Conservation (phyloP, 306 rosid species). For the Prunus kanzakura region DNA sequence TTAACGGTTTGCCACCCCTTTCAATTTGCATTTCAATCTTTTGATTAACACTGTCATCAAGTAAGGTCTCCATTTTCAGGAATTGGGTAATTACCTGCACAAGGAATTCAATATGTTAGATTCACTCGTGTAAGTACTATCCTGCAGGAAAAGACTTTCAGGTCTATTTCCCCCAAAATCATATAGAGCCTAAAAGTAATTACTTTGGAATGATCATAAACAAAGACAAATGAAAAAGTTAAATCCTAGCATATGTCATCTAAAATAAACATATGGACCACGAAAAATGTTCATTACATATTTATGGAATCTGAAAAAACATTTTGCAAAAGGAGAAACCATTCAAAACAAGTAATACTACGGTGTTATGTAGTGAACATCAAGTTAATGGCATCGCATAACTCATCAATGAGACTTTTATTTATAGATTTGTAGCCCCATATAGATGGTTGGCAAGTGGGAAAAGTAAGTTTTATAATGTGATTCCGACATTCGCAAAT, state of each 20-base stretch:
- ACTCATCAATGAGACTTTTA: background rate
- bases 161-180: background rate
- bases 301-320: background rate
- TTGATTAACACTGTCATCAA: constrained; percentile 82
- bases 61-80: constrained; percentile 80
- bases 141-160: background rate
- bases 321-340: background rate
- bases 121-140: background rate
- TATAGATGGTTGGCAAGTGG: background rate
- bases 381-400: background rate
- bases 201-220: background rate
- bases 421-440: background rate
- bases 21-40: constrained; percentile 75
- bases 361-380: background rate
- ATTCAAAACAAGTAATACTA: background rate
- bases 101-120: constrained; percentile 18
- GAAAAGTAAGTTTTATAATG: background rate
- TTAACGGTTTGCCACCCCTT: constrained; percentile 70
- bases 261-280: background rate
- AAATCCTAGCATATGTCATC: background rate
- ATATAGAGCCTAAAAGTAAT: background rate
- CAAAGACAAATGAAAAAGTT: background rate
- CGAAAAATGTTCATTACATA: background rate
- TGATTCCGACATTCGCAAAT: background rate
- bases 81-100: constrained; percentile 90